Base-by-base conservation (phyloP, 306 rosid genomes). In the Dryas octopetala region DNA sequence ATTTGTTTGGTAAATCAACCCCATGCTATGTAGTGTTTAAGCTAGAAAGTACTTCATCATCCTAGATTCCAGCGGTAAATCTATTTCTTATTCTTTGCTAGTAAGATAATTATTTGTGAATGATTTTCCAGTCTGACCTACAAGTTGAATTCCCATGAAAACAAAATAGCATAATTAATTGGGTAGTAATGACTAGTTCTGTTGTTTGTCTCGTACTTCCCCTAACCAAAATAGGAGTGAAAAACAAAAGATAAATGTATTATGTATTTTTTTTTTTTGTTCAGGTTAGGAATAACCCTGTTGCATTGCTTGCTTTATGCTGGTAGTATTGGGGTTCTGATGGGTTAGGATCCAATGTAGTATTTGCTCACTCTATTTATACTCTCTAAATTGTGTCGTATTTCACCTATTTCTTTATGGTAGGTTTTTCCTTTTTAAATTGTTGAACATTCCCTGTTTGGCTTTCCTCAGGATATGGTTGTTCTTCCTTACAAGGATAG, bases 281-380 rank as follows among this genome's bases (percentile, higher is more conserved):
- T 80, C 88, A 90, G 97, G 51, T 92, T 66, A 84, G 79, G 87
- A 76, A 84, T 83, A 92, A 92, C 78, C 99, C 99, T 58, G 99
- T 97, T 10, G 99, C 97, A 13, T 74, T 95, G 77, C 96, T 95
- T 76, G 97, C 99, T 69, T 76, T 95, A 83, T 85, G 91, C 82
- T 95, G 99, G n/a, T n/a, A n/a, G 99, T 92, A 89, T 79, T 95
- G 99, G 97, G 97, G 96, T 77, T 83, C 96, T 70, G 99, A 95
- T 77, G 99, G 97, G 41, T 76, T 90, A 71, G 99, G 99, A 79
- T 88, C 97, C 59, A 95, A 95, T 97, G 99, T 95, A 79, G 70
- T 64, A 28, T 47, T 8, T 79, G 65, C 73, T 76, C 55, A n/a
- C 66, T 74, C 3, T 14, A 76, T 53, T 38, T 43, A 8, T 79